Evolutionary conservation across 768 basidiomycete species (phyloP), one percentile per base, ranked within the genome.

Genomic region (Hebeloma cylindrosporum): DNA sequence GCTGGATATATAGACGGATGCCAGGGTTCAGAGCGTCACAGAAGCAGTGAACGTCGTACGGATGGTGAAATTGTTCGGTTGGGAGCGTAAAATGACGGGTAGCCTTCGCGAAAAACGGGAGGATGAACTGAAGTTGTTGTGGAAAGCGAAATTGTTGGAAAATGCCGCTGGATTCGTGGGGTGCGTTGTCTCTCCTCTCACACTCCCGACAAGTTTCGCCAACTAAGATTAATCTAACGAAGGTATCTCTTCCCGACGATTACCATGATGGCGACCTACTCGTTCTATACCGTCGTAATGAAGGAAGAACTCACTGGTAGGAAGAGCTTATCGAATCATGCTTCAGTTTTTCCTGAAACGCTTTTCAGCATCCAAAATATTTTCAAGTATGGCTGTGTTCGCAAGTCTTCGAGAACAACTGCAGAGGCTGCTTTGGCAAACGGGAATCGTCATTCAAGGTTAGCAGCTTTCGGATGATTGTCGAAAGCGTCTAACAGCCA

Each of bases 31-130:
- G 54, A 65, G 66, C 4, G 74, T 85, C 30, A 78, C 80, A 3
- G 83, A 85, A 65, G 70, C 69, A 2, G 67, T 81, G 58, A 72
- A 70, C 43, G 72, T 79, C 16, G 57, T 83, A 8, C 76, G 83
- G 11, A 84, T 85, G 78, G 68, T 85, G 54, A 88, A 88, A 63
- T 65, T 87, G 39, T 86, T 89, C 55, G 85, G 73, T 6, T 77
- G 86, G 74, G 74, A 82, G 70, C 73, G 75, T 45, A 73, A 77
- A 38, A 75, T 84, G 59, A 66, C 74, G 26, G 59, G 72, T 7
- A 71, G 71, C 37, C 65, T 89, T 30, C 63, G 70, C 11, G 71
- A 73, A 32, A 78, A 78, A 51, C 75, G 87, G 45, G 76, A 84
- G 35, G 74, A 74, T 6, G 87, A 90, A 60, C 63, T 90, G 20